Percentiles rank a stretch among this genome's conserved stretches.
phyloP scores from a whole-genome alignment of 805 yeast species.

The Komagataella kurtzmanii region DNA sequence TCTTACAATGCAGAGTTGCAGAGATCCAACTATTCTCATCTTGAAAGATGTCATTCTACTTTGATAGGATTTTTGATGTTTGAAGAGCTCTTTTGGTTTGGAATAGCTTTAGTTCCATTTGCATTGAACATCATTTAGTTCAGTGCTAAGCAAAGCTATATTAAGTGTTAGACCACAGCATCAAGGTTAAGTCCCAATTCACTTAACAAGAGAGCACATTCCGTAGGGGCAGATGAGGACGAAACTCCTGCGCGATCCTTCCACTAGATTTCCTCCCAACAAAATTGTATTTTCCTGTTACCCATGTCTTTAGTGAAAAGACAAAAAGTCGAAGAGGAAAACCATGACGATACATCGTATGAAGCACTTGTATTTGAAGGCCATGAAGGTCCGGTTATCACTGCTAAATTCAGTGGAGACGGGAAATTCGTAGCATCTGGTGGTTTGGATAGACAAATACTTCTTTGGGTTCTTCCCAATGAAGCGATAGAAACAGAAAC shows the following conservation, averaged over 20 bases:
- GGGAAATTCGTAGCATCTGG: slow-evolving; percentile 50
- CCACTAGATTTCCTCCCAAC: neutral
- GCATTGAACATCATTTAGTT: too few relatives aligned
- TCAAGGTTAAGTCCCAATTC: too few relatives aligned
- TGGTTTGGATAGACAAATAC: slow-evolving; percentile 40
- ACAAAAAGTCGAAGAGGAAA: slow-evolving; percentile 8
- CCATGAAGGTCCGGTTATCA: slow-evolving; percentile 35
- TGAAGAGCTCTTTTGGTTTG: too few relatives aligned
- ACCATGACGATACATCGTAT: neutral
- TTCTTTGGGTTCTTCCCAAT: slow-evolving; percentile 13
- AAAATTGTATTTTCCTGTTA: neutral
- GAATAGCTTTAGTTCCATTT: too few relatives aligned
- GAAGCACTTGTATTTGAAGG: slow-evolving; percentile 28
- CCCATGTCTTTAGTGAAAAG: slow-evolving; percentile 10
- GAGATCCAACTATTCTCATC: too few relatives aligned
- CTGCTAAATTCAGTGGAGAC: slow-evolving; percentile 33
- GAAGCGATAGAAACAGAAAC: slow-evolving; percentile 2
- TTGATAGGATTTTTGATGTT: too few relatives aligned
- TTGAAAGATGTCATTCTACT: too few relatives aligned
- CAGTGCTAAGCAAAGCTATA: too few relatives aligned
- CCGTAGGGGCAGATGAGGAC: too few relatives aligned
- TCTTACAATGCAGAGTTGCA: too few relatives aligned
- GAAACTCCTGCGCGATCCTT: neutral
- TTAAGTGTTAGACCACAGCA: too few relatives aligned
- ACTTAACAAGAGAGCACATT: too few relatives aligned